These are phyloP conservation scores for Coelastrella sp. DNA, from an alignment of 139 green algal species.

Conservation along the genomic window DNA sequence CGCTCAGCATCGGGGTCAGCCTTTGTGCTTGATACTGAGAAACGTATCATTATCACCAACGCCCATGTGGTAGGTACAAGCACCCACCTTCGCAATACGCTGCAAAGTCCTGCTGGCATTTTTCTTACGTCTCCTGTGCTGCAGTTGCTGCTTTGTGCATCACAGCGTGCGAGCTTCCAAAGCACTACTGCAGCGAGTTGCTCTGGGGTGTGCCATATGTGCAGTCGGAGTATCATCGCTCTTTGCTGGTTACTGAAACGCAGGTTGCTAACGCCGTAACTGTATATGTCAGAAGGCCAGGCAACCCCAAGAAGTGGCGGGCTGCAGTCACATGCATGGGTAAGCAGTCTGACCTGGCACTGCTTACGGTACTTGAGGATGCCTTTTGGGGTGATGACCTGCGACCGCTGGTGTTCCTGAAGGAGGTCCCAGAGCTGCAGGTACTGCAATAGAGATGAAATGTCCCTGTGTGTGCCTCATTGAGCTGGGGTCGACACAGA, in stretches of 20 bases:
- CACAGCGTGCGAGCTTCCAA: too few species aligned
- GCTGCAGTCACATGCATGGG: slow-evolving; percentile 76
- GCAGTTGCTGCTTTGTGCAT: too few species aligned
- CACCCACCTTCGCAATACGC: not conserved
- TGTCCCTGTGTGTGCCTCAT: slow-evolving; percentile 1
- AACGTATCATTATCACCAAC: slow-evolving; percentile 77
- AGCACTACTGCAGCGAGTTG: too few species aligned
- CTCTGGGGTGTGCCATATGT: too few species aligned
- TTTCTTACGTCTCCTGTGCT: too few species aligned
- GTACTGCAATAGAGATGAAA: too few species aligned
- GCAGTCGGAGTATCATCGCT: too few species aligned
- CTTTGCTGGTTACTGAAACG: not conserved
- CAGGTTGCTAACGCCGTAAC: slow-evolving; percentile 80
- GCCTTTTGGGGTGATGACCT: slow-evolving; percentile 78
- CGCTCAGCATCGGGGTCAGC: slow-evolving; percentile 70
- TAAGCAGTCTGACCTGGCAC: slow-evolving; percentile 81
- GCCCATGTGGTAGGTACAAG: slow-evolving; percentile 74
- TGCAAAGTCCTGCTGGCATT: too few species aligned
- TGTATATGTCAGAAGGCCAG: slow-evolving; percentile 80
- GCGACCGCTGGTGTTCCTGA: slow-evolving; percentile 71
- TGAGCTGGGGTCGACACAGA: too few species aligned
- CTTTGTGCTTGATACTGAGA: slow-evolving; percentile 76
- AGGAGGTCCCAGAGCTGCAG: slow-evolving; percentile 82
- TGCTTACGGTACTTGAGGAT: slow-evolving; percentile 83
- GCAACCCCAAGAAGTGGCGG: slow-evolving; percentile 84